Evolutionary conservation across 2,329 filamentous ascomycete genomes (phyloP).

Genomic region (Aureobasidium sp.): DNA sequence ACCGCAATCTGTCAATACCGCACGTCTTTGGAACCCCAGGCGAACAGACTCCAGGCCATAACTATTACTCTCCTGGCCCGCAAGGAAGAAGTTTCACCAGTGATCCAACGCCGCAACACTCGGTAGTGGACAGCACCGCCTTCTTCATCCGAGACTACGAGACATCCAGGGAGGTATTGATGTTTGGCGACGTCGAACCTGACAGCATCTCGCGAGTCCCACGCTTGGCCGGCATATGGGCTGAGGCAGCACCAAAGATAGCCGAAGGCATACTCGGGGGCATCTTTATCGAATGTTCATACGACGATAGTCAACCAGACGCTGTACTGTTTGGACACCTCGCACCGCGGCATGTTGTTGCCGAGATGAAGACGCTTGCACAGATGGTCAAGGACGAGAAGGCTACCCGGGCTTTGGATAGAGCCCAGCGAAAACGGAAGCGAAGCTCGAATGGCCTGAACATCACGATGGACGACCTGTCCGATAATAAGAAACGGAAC

Average conservation of each 20-base stretch:
- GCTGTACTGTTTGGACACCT: slow-evolving; percentile 81
- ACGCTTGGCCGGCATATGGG: slow-evolving; percentile 76
- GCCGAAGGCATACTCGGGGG: slow-evolving; percentile 61
- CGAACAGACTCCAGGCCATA: slow-evolving; percentile 3
- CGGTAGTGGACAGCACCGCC: slow-evolving; percentile 82
- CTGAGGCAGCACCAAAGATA: slow-evolving; percentile 79
- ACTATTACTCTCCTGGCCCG: not conserved
- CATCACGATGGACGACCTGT: slow-evolving; percentile 16
- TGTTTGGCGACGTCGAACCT: slow-evolving; percentile 94
- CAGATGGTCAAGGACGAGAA: slow-evolving; percentile 53
- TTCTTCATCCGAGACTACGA: slow-evolving; percentile 67
- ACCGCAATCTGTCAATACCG: not conserved
- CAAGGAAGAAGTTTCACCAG: slow-evolving; percentile 5
- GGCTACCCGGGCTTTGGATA: slow-evolving; percentile 24
- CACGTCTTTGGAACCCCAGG: not conserved
- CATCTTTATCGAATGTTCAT: slow-evolving; percentile 95
- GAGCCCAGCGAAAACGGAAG: slow-evolving; percentile 54
- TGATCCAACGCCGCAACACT: slow-evolving; percentile 30
- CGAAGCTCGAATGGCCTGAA: slow-evolving; percentile 33
- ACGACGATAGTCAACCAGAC: slow-evolving; percentile 69
- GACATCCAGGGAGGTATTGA: slow-evolving; percentile 68
- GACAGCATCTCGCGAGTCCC: slow-evolving; percentile 76
- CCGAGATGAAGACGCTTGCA: slow-evolving; percentile 67
- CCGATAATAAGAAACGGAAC: slow-evolving; percentile 25
- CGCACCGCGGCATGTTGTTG: slow-evolving; percentile 70